Base-by-base conservation (phyloP, 1,139 yeast genomes). In the Geotrichum carabidarum region DNA sequence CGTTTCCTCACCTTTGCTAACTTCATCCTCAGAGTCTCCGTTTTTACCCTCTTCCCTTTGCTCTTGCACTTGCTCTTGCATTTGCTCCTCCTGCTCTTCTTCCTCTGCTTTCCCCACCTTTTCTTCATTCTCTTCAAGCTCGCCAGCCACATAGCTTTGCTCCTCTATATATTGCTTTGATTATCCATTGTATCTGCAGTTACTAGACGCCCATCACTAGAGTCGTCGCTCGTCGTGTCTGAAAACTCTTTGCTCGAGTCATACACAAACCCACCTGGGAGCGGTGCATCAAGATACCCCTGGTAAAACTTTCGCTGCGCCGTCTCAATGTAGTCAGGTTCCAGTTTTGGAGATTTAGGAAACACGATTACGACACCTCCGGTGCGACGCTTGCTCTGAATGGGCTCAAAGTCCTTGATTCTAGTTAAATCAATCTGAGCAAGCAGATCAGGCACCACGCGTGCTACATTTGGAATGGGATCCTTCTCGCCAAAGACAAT, bases 381-480 rank as follows among this genome's bases (percentile, higher is more conserved):
- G 54, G 80, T 78, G 30, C 93, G 90, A 67, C 82, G 83, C 68
- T 83, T 83, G 65, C 82, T 84, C 68, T 95, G 83, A 14, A 90
- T 85, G 5, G 98, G 97, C 37, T 78, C 79, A 70, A 85, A 93
- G 53, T 82, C 86, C 60, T 82, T 85, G 66, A 84, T 83, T 48
- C 78, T 74, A 69, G 91, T 89, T 2, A 95, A 78, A 50, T 93
- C 81, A 71, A 22, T 22, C 27, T 84, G 89, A 69, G 83, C 84
- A 56, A 91, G 76, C 73, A 93, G 98, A 44, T 84, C 80, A 14
- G 98, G 98, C 59, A 93, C 76, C 1, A 93, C 96, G 65, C 99
- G 81, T n/a, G 94, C 79, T 78, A 91, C 76, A 69, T 93, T 93
- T 44, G 78, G 27, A 22, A 22, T 22, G 5, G 27, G 27, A 22